A percentile compares a stretch with the other conserved stretches of the same genome.
phyloP scores from a whole-genome alignment of 208 protist genomes.

The Vickermania ingenoplastis region DNA sequence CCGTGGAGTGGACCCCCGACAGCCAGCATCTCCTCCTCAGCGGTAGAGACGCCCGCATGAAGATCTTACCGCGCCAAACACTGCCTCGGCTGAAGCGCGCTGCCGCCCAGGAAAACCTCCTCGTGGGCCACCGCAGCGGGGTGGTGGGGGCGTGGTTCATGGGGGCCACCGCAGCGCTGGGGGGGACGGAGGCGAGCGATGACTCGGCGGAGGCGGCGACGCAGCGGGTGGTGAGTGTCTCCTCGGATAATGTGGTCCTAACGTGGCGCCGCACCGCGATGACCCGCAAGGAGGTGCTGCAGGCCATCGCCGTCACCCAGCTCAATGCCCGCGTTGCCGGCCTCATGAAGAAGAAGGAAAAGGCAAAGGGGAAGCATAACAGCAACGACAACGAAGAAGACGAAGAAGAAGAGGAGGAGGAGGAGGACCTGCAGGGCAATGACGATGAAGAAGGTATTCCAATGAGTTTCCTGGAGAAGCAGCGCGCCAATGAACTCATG shows the following conservation, averaged over 20 bases:
- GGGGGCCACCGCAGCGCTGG: slow-evolving; percentile 8
- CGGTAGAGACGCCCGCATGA: slow-evolving; percentile 82
- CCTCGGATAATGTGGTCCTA: slow-evolving; percentile 74
- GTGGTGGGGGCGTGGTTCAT: slow-evolving; percentile 87
- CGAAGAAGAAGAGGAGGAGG: slow-evolving; percentile 15
- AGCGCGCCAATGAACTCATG: slow-evolving; percentile 62
- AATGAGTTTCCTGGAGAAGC: slow-evolving; percentile 69
- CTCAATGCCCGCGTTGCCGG: slow-evolving; percentile 37
- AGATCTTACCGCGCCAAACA: slow-evolving; percentile 76
- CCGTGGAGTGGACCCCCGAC: slow-evolving; percentile 77
- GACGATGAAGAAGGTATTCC: slow-evolving; percentile 36
- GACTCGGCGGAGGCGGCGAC: background rate
- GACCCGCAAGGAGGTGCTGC: slow-evolving; percentile 72
- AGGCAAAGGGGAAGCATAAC: slow-evolving; percentile 5
- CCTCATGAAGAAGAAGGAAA: slow-evolving; percentile 4
- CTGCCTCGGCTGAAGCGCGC: slow-evolving; percentile 59
- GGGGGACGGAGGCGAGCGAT: background rate
- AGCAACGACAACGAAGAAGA: slow-evolving; percentile 4
- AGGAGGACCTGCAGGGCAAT: slow-evolving; percentile 19
- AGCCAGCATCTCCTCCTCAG: slow-evolving; percentile 78
- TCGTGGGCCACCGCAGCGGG: slow-evolving; percentile 79
- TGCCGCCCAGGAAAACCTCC: slow-evolving; percentile 63
- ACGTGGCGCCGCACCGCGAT: slow-evolving; percentile 58
- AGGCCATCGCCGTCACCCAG: slow-evolving; percentile 62
- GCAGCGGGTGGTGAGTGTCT: slow-evolving; percentile 61